phyloP scores from a whole-genome alignment of 2,329 filamentous ascomycete species.

The Kalmusia sp. region DNA sequence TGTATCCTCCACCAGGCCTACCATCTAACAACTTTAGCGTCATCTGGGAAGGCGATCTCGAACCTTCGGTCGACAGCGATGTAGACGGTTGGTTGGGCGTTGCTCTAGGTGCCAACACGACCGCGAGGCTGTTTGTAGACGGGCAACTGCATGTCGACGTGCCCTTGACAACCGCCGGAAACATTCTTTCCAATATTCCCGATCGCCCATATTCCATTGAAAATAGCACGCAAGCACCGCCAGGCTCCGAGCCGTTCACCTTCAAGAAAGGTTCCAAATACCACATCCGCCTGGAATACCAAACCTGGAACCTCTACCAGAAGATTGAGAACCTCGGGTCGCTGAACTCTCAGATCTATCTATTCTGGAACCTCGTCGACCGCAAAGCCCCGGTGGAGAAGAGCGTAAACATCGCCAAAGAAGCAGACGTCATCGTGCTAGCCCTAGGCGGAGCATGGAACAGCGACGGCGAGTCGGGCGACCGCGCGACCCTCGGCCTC shows the following conservation, averaged over 20 bases:
- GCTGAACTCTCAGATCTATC: conserved; percentile 51
- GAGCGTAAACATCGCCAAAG: conserved; percentile 44
- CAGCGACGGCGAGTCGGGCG: conserved; percentile 54
- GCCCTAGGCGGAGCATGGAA: conserved; percentile 55
- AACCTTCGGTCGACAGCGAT: conserved; percentile 47
- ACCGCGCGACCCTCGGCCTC: conserved; percentile 49
- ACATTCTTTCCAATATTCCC: conserved; percentile 52
- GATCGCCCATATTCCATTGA: conserved; percentile 44
- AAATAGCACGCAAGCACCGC: conserved; percentile 48
- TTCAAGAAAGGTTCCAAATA: conserved; percentile 46
- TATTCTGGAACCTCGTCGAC: conserved; percentile 57
- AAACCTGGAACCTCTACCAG: conserved; percentile 51
- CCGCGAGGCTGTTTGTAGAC: conserved; percentile 49
- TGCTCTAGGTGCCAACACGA: conserved; percentile 51
- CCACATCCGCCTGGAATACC: conserved; percentile 51
- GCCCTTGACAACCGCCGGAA: conserved; percentile 32
- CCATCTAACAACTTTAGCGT: conserved; percentile 56
- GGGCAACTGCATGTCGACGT: conserved; percentile 37
- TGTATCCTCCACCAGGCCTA: conserved; percentile 52
- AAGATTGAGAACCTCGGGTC: conserved; percentile 50
- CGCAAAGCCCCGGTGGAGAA: conserved; percentile 38
- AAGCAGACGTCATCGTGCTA: conserved; percentile 50
- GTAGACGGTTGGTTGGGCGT: conserved; percentile 54
- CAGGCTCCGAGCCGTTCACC: conserved; percentile 47
- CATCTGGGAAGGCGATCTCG: conserved; percentile 51